Evolutionary conservation across 2,329 filamentous ascomycete genomes (phyloP), one percentile per base, ranked within the genome.

Genomic region (Alternaria arbusti): DNA sequence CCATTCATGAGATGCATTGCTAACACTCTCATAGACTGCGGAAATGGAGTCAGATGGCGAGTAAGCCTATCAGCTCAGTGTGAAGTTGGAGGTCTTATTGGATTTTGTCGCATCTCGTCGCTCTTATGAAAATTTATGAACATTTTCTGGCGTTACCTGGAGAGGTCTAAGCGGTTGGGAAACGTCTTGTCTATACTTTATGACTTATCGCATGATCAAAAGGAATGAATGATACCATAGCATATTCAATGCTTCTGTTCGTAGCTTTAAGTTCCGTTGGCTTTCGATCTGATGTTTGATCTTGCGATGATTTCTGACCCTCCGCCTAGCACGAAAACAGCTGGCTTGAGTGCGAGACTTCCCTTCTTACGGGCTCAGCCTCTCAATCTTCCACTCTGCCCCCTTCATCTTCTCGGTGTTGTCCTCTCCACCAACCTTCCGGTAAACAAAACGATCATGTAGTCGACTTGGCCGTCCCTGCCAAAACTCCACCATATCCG

Each of bases 381-480:
- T 88, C 72, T 93, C 86, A 70, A 96, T 81, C 74, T 81, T 86
- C 91, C 91, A 94, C 71, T 62, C 59, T 13, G 32, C 45, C 40
- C 54, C 63, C 22, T 58, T 50, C 9, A 52, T 62, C 1, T 43
- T 54, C 43, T 52, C 44, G 3, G 23, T 40, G 11, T 80, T 43
- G 23, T 51, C 49, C 30, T 57, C 78, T 12, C 73, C 75, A 46
- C 77, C 84, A 54, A 87, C 85, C 78, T 87, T 89, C 59, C 89
- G 88, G 82, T 97, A 98, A 65, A 90, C 87, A 79, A 99, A 98
- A 23, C 96, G 90, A 84, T 99, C 96, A 82, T 99, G 96, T 80
- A 99, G 82, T 63, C 96, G 86, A 82, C 91, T 97, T 77, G 93
- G 87, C 73, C 96, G 87, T 3, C 96, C 96, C 84, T 97, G 94